Evolutionary conservation across 495 filamentous ascomycete genomes (phyloP), one percentile per base, ranked within the genome.

Genomic region (Saxophila tyrrhenica): DNA sequence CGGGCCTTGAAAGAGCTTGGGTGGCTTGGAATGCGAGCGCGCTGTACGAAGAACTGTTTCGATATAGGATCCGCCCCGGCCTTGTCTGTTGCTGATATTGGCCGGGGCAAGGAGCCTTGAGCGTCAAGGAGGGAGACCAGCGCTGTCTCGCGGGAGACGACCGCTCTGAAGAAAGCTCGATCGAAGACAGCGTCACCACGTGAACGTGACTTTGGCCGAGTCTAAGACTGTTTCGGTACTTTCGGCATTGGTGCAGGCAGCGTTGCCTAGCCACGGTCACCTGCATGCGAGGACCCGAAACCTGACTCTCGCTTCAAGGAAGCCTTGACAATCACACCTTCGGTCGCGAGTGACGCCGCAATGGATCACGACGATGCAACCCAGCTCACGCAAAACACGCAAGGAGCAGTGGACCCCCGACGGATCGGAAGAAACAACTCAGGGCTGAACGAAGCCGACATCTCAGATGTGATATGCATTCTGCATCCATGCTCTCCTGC

Each of bases 391-490:
- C 78, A 75, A 76, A 79, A 83, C 43, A 96, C 92, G 1, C 89
- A 97, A 64, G 83, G 78, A 61, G 79, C 83, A 52, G 69, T 85
- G 52, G 91, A 94, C 66, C 86, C 88, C 39, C 79, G 88, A 44
- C 80, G 88, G 19, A 66, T 82, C 51, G 88, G 87, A 16, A 72
- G 82, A 57, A 81, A 85, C 62, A 83, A 80, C 58, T 91, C 89
- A 20, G 86, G 84, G 23, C 77, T 92, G 13, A 82, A 76, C 47
- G 85, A 88, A 41, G 72, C 87, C 55, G 90, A 95, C 61, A 75
- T 89, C 25, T 74, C 86, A 25, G 91, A 95, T 60, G 86, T 96
- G 56, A 78, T 96, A 48, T 94, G 87, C 69, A 83, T 95, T 45
- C 77, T 98, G 2, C 81, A 92, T 54, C 91, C 92, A 1, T 78